Base-by-base conservation (phyloP, 805 yeast species). In the Wickerhamomyces kurtzmanii region DNA sequence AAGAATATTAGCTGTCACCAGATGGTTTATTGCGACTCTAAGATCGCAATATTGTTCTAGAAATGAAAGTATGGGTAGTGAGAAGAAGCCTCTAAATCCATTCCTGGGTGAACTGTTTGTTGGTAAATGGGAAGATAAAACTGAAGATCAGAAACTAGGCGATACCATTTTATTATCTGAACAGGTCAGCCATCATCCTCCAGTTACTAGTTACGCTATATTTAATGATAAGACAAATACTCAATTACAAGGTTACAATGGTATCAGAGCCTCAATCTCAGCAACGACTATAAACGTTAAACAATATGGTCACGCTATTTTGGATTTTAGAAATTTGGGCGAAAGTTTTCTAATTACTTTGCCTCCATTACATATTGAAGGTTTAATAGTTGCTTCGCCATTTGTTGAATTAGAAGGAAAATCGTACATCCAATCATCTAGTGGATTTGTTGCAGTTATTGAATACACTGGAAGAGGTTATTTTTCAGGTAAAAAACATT, bases 101-200 rank as follows among this genome's bases (percentile, higher is more conserved):
- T 89, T 91, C 47, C 62, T 91, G 39, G 98, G 98, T 32, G 98
- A 91, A 60, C 64, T 86, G 27, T 91, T 87, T 45, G 81, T 84
- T 21, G 97, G 96, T 26, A 75, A 79, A 45, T 86, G 96, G 94
- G 58, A 56, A 4, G 84, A 75, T 39, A 47, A 50, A 26, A 49
- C 71, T 16, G 37, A 47, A 11, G 69, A 66, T 23, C 53, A 60
- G 8, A 62, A 57, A 30, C 54, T 71, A 11, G 95, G 94, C 23
- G 93, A 83, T 36, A 82, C 95, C 15, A 56, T 74, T 9, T 62
- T 89, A 47, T 58, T 85, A 30, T 73, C 87, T 38, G 98, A 91
- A 56, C 98, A 91, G 57, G 96, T 91, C 10, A 76, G 87, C 36
- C 98, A 91, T 58, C 98, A 91, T 54, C 98, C 98, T 12, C 97